These are phyloP conservation scores for Starmerella bombicola DNA, from an alignment of 805 yeast species.

Conservation along the genomic window DNA sequence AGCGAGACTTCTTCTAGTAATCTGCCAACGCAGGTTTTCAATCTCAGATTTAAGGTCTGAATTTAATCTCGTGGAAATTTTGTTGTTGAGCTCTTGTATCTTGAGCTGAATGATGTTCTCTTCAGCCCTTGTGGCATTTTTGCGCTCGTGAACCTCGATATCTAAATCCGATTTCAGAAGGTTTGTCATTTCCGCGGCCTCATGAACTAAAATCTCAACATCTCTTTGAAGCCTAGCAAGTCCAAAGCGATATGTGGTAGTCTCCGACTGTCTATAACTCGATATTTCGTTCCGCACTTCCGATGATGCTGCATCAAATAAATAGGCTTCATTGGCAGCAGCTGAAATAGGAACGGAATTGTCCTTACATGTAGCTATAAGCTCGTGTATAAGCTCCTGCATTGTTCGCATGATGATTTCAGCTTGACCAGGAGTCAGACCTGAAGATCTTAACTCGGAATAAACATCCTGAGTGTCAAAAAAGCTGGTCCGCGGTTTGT, in stretches of 20 bases:
- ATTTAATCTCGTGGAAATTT: slow-evolving; percentile 67
- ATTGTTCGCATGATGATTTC: slow-evolving; percentile 41
- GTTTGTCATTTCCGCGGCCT: slow-evolving; percentile 49
- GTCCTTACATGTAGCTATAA: slow-evolving; percentile 28
- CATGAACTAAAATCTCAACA: slow-evolving; percentile 62
- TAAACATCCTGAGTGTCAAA: slow-evolving; percentile 56
- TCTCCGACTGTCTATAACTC: slow-evolving; percentile 54
- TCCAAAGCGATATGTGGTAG: slow-evolving; percentile 52
- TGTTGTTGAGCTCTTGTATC: slow-evolving; percentile 72
- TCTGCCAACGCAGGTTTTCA: slow-evolving; percentile 84
- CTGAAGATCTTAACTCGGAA: slow-evolving; percentile 40
- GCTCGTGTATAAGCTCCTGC: slow-evolving; percentile 28
- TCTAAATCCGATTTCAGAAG: slow-evolving; percentile 62
- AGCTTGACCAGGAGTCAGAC: slow-evolving; percentile 51
- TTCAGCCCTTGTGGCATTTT: slow-evolving; percentile 66
- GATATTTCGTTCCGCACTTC: slow-evolving; percentile 72
- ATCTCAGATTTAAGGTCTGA: slow-evolving; percentile 76
- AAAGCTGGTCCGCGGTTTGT: slow-evolving; percentile 9
- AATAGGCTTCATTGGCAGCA: slow-evolving; percentile 72
- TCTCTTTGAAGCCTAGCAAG: slow-evolving; percentile 61
- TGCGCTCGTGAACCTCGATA: slow-evolving; percentile 75
- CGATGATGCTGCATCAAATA: slow-evolving; percentile 85
- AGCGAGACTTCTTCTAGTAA: slow-evolving; percentile 75
- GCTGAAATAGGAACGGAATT: slow-evolving; percentile 41
- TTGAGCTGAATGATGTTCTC: slow-evolving; percentile 54